Conservation (phyloP, 345 rosid genomes). For the Aquilaria sinensis region DNA sequence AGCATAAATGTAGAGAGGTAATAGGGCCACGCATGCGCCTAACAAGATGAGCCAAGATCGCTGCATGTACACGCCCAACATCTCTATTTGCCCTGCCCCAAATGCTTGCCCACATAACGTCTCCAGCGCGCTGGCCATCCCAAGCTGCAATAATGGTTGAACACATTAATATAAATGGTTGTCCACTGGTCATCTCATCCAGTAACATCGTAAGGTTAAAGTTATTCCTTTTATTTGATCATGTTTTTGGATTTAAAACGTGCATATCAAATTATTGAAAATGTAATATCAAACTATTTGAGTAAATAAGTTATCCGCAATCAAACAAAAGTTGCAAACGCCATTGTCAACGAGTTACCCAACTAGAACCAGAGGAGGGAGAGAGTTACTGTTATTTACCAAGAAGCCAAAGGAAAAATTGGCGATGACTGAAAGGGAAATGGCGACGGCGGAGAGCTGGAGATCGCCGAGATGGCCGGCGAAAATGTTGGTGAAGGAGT, state of each 20-base stretch:
- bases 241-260: too few species aligned
- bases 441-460: slow-evolving; percentile 88
- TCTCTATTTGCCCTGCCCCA: slow-evolving; percentile 72
- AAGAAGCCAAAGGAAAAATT: slow-evolving; percentile 92
- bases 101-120: slow-evolving; percentile 95
- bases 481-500: slow-evolving; percentile 86
- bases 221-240: too few species aligned
- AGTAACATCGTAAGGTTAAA: too few species aligned
- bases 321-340: too few species aligned
- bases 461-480: slow-evolving; percentile 87
- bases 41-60: slow-evolving; percentile 80
- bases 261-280: too few species aligned
- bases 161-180: neutral
- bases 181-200: too few species aligned
- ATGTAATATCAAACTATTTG: too few species aligned
- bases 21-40: slow-evolving; percentile 48
- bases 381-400: slow-evolving; percentile 31
- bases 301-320: neutral
- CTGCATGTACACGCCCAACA: slow-evolving; percentile 93
- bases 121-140: slow-evolving; percentile 96
- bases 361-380: too few species aligned
- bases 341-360: too few species aligned
- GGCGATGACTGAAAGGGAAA: slow-evolving; percentile 77
- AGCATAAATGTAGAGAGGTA: slow-evolving; percentile 75
- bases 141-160: slow-evolving; percentile 45